Percentiles rank a stretch among this genome's conserved stretches.
Evolutionary conservation across 2,329 filamentous ascomycete genomes (phyloP).

Genomic region (Aspergillus pseudoglaucus): DNA sequence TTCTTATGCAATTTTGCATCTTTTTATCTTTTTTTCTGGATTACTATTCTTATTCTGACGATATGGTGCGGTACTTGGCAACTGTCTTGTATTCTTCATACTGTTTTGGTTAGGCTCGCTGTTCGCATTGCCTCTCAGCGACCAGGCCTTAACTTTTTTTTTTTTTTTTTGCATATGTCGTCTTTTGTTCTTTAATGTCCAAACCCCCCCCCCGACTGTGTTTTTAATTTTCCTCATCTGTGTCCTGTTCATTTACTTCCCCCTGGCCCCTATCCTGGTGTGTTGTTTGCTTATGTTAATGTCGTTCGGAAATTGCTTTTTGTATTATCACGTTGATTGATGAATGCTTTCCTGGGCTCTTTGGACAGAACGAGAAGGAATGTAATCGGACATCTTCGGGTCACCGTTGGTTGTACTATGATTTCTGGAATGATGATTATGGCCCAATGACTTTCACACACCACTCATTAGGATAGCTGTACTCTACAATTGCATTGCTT

Average conservation of each 20-base stretch:
- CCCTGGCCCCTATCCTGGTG: background rate
- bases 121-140: background rate
- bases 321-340: constrained; percentile 3
- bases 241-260: constrained; percentile 5
- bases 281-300: constrained; percentile 4
- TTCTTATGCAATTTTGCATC: constrained; percentile 15
- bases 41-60: constrained; percentile 10
- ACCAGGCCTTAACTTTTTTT: constrained; percentile 1
- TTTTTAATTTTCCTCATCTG: constrained; percentile 6
- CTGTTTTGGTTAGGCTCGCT: background rate
- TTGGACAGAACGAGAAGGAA: constrained; percentile 1
- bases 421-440: background rate
- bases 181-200: constrained; percentile 2
- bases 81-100: constrained; percentile 16
- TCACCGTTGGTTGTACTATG: background rate
- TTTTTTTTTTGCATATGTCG: background rate
- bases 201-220: background rate
- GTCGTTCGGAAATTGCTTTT: background rate
- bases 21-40: constrained; percentile 15
- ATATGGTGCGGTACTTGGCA: constrained; percentile 12
- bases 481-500: background rate
- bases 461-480: background rate
- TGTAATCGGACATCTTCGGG: background rate
- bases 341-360: background rate
- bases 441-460: background rate